phyloP scores from a whole-genome alignment of 495 filamentous ascomycete species.

The Chaetomidium leptoderma region DNA sequence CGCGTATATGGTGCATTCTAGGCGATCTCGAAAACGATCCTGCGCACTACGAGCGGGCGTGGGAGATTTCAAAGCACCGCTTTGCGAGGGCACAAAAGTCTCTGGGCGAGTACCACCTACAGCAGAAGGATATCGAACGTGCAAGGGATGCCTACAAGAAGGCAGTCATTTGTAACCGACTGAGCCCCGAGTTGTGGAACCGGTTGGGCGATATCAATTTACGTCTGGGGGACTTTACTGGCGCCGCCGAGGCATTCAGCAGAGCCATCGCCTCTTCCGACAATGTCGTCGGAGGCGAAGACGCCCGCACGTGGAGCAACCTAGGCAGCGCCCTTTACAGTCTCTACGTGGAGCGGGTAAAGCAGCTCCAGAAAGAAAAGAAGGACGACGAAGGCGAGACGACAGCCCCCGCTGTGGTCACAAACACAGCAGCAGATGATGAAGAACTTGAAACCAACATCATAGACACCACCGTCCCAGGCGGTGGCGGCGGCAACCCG shows the following conservation, averaged over 20 bases:
- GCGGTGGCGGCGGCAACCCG: background rate
- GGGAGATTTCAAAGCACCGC: constrained; percentile 75
- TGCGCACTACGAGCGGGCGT: constrained; percentile 74
- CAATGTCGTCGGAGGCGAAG: constrained; percentile 69
- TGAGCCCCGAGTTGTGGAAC: constrained; percentile 82
- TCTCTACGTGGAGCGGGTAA: constrained; percentile 39
- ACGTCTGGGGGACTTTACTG: constrained; percentile 66
- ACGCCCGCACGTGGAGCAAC: constrained; percentile 93
- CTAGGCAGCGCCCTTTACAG: constrained; percentile 71
- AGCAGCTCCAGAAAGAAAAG: constrained; percentile 35
- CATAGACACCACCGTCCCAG: background rate
- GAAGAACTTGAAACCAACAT: constrained; percentile 30
- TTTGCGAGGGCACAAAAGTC: constrained; percentile 86
- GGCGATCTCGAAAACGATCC: constrained; percentile 80
- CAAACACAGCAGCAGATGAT: constrained; percentile 9
- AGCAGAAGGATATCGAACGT: constrained; percentile 56
- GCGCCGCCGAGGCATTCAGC: constrained; percentile 82
- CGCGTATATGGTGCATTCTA: constrained; percentile 86
- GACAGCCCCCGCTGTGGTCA: background rate
- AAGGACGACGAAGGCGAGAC: constrained; percentile 13
- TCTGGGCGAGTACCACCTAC: constrained; percentile 71
- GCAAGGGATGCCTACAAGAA: constrained; percentile 73
- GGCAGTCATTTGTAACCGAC: constrained; percentile 70
- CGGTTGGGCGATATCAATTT: constrained; percentile 83
- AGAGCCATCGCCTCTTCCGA: constrained; percentile 55